phyloP scores from a whole-genome alignment of 2,329 filamentous ascomycete species.

The Penicillium sp. region DNA sequence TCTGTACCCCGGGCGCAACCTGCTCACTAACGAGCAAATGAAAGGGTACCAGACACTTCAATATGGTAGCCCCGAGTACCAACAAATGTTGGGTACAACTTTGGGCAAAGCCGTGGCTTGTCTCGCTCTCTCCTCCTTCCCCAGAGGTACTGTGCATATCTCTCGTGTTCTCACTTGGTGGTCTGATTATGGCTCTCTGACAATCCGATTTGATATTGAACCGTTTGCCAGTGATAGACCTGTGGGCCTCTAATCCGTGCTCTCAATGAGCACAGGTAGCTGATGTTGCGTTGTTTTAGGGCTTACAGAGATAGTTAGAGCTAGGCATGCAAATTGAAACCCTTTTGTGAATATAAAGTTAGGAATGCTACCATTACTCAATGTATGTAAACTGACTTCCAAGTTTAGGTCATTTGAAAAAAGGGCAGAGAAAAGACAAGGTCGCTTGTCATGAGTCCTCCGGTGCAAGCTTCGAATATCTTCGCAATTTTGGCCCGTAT shows the following conservation, averaged over 20 bases:
- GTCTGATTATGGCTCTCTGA: background rate
- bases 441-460: background rate
- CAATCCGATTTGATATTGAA: background rate
- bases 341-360: no score
- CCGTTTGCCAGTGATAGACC: no score
- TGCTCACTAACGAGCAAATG: no score
- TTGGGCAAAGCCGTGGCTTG: background rate
- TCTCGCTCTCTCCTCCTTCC: background rate
- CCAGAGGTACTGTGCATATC: constrained; percentile 1
- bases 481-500: constrained; percentile 43
- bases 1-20: background rate
- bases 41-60: background rate
- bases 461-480: constrained; percentile 45
- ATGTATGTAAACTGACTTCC: no score
- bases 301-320: no score
- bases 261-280: no score
- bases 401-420: no score
- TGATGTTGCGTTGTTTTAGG: no score
- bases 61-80: background rate
- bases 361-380: no score
- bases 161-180: background rate
- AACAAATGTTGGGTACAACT: background rate
- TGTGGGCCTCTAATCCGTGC: no score
- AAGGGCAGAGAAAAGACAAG: no score
- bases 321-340: no score